Percentiles rank a stretch among this genome's conserved stretches.
phyloP scores from a whole-genome alignment of 441 rosid species.

The Manihot esculenta region DNA sequence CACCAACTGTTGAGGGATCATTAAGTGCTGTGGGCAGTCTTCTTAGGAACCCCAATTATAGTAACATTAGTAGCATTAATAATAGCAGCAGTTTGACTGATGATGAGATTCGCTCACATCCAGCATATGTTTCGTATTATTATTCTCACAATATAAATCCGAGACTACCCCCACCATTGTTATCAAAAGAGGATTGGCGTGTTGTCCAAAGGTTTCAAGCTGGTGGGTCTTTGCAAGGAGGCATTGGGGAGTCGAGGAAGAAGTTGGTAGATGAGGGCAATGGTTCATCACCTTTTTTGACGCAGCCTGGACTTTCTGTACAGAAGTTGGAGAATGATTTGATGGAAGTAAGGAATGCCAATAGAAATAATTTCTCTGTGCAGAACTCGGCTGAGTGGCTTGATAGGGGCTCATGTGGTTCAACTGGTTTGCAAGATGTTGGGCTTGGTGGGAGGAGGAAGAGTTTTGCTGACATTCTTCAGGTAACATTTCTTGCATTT shows the following conservation, averaged over 20 bases:
- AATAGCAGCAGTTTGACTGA: slow-evolving; percentile 40
- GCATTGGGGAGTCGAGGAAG: slow-evolving; percentile 55
- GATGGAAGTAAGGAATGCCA: slow-evolving; percentile 60
- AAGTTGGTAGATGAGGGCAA: slow-evolving; percentile 35
- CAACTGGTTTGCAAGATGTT: slow-evolving; percentile 39
- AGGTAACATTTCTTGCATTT: slow-evolving; percentile 42
- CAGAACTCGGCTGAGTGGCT: slow-evolving; percentile 50
- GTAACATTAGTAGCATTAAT: slow-evolving; percentile 32
- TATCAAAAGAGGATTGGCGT: slow-evolving; percentile 94
- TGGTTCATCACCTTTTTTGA: slow-evolving; percentile 63
- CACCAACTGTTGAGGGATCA: slow-evolving; percentile 93
- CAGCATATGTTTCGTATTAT: slow-evolving; percentile 74
- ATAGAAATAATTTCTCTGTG: slow-evolving; percentile 38
- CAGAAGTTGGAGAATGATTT: slow-evolving; percentile 68
- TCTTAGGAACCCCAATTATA: slow-evolving; percentile 43
- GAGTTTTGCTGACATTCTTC: slow-evolving; percentile 97
- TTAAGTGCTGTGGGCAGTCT: slow-evolving; percentile 70
- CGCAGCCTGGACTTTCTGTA: slow-evolving; percentile 62
- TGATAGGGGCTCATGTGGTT: slow-evolving; percentile 45
- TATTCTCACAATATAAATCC: slow-evolving; percentile 82
- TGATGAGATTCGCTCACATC: slow-evolving; percentile 82
- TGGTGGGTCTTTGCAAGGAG: slow-evolving; percentile 51
- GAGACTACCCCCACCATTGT: slow-evolving; percentile 75
- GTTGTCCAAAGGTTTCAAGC: slow-evolving; percentile 79
- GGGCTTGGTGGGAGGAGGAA: slow-evolving; percentile 81